Evolutionary conservation across 345 rosid genomes (phyloP).

Genomic region (Schrenkiella parvula): DNA sequence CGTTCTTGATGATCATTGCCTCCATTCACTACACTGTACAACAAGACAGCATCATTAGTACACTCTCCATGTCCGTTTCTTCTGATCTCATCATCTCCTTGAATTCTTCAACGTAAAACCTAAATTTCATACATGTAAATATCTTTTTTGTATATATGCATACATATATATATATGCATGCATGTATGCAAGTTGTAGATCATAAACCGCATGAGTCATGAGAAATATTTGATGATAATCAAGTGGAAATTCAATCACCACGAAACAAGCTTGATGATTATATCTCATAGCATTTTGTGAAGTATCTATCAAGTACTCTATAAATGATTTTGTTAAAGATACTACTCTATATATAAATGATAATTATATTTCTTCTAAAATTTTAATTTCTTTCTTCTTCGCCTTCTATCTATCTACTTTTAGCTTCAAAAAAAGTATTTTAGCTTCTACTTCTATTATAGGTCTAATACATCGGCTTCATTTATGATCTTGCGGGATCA

Average conservation of each 20-base stretch:
- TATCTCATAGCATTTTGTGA: conserved; percentile 31
- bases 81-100: conserved; percentile 5
- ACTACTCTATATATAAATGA: neutral
- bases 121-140: neutral
- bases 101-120: conserved; percentile 1
- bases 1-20: conserved; percentile 66
- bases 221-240: neutral
- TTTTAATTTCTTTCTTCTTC: neutral
- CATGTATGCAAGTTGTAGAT: neutral
- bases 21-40: conserved; percentile 55
- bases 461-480: neutral
- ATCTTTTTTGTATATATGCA: neutral
- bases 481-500: neutral
- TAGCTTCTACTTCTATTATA: neutral
- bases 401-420: neutral
- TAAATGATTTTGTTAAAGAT: neutral
- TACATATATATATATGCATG: neutral
- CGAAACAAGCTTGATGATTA: conserved; percentile 53
- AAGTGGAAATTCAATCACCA: conserved; percentile 38
- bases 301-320: conserved; percentile 6
- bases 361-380: neutral
- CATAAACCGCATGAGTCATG: conserved; percentile 5
- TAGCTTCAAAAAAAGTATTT: neutral
- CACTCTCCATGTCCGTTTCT: conserved; percentile 56
- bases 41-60: conserved; percentile 78